Conservation (phyloP, 768 basidiomycete species). For the Tricholoma bakamatsutake region DNA sequence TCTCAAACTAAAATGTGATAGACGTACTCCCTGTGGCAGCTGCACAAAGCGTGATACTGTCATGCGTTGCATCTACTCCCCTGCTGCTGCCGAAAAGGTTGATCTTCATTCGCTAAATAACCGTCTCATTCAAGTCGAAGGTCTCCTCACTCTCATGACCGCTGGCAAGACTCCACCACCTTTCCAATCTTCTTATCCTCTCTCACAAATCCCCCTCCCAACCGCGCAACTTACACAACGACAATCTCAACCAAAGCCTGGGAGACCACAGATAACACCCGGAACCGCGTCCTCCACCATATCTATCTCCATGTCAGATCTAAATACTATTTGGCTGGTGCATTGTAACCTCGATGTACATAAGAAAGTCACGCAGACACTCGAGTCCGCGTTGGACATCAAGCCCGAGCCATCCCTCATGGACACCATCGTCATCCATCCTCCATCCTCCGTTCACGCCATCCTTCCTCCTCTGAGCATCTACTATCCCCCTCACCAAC, state of each 20-base stretch:
- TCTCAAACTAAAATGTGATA: constrained; percentile 81
- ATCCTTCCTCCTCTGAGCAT: constrained; percentile 10
- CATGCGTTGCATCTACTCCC: constrained; percentile 67
- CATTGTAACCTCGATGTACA: constrained; percentile 36
- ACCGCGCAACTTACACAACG: constrained; percentile 21
- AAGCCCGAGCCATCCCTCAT: constrained; percentile 27
- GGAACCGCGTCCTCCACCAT: constrained; percentile 34
- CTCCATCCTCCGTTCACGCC: neutral
- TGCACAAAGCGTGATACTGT: constrained; percentile 79
- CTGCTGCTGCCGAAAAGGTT: constrained; percentile 82
- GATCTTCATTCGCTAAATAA: constrained; percentile 84
- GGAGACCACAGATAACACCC: constrained; percentile 25
- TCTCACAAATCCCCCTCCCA: constrained; percentile 14
- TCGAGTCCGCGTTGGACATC: constrained; percentile 9
- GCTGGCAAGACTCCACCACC: constrained; percentile 30
- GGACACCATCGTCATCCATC: constrained; percentile 8
- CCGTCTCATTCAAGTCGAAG: constrained; percentile 66
- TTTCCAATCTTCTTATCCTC: constrained; percentile 32
- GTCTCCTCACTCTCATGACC: constrained; percentile 46
- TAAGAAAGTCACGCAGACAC: no score
- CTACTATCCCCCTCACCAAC: constrained; percentile 7
- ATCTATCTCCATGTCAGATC: constrained; percentile 49
- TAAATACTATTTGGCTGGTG: constrained; percentile 55
- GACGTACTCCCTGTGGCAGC: constrained; percentile 68
- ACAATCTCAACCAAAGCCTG: constrained; percentile 16